phyloP scores from a whole-genome alignment of 2,329 filamentous ascomycete species.

The Aspergillus carbonarius region DNA sequence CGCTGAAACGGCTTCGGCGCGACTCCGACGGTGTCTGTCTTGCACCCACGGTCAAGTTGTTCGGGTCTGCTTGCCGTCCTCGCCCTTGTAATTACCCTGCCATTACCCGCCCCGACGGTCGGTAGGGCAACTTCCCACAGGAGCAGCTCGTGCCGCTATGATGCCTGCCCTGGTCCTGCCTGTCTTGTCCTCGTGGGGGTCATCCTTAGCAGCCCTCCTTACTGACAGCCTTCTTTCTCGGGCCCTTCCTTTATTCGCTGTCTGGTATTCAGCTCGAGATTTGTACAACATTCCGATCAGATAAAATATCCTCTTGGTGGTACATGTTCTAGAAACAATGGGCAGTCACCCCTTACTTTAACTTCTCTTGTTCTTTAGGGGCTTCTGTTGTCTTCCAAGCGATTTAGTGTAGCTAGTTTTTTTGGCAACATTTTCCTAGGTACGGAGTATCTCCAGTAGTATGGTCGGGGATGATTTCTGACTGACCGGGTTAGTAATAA shows the following conservation, averaged over 20 bases:
- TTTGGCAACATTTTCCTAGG: background rate
- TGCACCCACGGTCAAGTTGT: background rate
- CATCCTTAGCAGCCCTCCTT: background rate
- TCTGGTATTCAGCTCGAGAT: conserved; percentile 8
- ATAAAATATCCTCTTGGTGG: conserved; percentile 5
- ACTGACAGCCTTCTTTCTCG: background rate
- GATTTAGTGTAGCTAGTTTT: background rate
- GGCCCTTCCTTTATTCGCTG: conserved; percentile 6
- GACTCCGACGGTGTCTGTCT: background rate
- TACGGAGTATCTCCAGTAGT: background rate
- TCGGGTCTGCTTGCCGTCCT: conserved; percentile 14
- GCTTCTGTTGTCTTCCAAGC: background rate
- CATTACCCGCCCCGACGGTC: conserved; percentile 7
- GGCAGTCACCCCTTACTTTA: background rate
- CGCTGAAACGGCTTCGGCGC: conserved; percentile 9
- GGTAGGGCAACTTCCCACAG: background rate
- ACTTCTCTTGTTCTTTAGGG: background rate
- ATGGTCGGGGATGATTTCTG: background rate
- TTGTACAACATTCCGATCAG: conserved; percentile 18
- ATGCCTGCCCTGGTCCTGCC: conserved; percentile 6
- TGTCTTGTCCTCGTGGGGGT: conserved; percentile 10
- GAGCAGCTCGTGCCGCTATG: conserved; percentile 13
- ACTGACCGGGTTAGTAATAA: conserved; percentile 7
- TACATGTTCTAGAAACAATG: conserved; percentile 6
- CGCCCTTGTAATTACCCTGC: conserved; percentile 12